Conservation (phyloP, 78 protist genomes). For the Dictyostelium capitatum region DNA sequence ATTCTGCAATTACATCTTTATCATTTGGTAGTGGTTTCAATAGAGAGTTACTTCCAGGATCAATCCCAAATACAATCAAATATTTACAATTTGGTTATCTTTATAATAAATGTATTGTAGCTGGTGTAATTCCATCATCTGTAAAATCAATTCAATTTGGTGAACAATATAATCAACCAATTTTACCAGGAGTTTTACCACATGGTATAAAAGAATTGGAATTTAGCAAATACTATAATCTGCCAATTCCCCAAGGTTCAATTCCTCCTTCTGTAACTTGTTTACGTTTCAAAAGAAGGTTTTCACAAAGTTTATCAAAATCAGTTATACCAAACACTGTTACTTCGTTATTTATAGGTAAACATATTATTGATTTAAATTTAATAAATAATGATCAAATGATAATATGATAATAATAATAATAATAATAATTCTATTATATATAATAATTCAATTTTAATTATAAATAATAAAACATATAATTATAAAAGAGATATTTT, state of each 20-base stretch:
- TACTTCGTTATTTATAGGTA: constrained; percentile 4
- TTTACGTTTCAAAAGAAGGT: not conserved
- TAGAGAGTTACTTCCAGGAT: not conserved
- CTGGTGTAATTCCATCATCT: not conserved
- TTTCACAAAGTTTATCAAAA: constrained; percentile 17
- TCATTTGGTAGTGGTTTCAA: constrained; percentile 14
- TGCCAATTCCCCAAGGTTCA: not conserved
- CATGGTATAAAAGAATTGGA: not conserved
- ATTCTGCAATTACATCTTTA: not conserved
- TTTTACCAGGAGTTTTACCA: not conserved
- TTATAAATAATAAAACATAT: not conserved
- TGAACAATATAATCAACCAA: not conserved
- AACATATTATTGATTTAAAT: not conserved
- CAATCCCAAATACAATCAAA: constrained; percentile 4
- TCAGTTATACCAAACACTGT: not conserved
- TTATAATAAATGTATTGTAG: not conserved
- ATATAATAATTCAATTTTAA: not conserved
- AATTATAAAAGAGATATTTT: too few species aligned
- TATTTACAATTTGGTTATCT: constrained; percentile 8
- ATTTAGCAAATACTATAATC: not conserved
- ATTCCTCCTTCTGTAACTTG: constrained; percentile 15
- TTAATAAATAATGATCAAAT: not conserved
- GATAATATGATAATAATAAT: too few species aligned
- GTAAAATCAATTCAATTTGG: not conserved
- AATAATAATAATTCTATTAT: not conserved